Evolutionary conservation across 2,329 filamentous ascomycete species (phyloP).

Genomic region (Neonectria hederae): DNA sequence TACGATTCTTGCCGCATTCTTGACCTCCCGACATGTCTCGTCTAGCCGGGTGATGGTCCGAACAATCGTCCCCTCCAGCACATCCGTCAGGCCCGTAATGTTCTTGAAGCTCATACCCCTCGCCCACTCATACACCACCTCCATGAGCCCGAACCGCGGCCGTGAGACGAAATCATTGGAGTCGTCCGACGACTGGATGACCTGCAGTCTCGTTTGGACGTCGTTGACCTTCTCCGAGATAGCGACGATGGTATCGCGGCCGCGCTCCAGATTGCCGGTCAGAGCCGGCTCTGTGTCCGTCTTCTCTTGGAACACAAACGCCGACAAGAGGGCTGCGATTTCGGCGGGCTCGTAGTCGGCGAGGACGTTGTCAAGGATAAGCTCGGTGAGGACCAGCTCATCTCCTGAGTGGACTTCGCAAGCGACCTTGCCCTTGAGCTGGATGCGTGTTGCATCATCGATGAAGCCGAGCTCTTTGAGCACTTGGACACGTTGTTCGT

Average conservation of each 20-base stretch:
- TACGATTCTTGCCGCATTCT: slow-evolving; percentile 94
- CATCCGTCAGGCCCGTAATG: slow-evolving; percentile 94
- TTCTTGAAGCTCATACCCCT: slow-evolving; percentile 98
- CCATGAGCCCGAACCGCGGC: slow-evolving; percentile 91
- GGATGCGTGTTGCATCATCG: slow-evolving; percentile 85
- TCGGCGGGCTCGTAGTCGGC: slow-evolving; percentile 96
- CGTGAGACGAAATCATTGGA: slow-evolving; percentile 90
- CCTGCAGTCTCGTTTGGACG: slow-evolving; percentile 89
- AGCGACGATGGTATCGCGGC: slow-evolving; percentile 84
- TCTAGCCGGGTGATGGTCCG: slow-evolving; percentile 92
- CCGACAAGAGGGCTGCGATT: slow-evolving; percentile 91
- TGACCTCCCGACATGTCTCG: slow-evolving; percentile 96
- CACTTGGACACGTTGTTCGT: slow-evolving; percentile 92
- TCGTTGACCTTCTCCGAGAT: slow-evolving; percentile 94
- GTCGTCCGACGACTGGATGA: slow-evolving; percentile 89
- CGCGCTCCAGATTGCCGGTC: slow-evolving; percentile 82
- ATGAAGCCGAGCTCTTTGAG: slow-evolving; percentile 93
- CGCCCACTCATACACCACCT: slow-evolving; percentile 99
- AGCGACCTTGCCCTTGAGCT: slow-evolving; percentile 97
- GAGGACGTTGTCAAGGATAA: slow-evolving; percentile 95
- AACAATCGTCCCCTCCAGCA: slow-evolving; percentile 97
- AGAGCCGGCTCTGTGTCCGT: slow-evolving; percentile 83
- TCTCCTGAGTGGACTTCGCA: slow-evolving; percentile 98
- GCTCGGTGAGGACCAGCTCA: slow-evolving; percentile 93
- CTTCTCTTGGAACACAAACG: slow-evolving; percentile 98